Conservation (phyloP, 176 grass and related monocot species). For the Aegilops longissima region DNA sequence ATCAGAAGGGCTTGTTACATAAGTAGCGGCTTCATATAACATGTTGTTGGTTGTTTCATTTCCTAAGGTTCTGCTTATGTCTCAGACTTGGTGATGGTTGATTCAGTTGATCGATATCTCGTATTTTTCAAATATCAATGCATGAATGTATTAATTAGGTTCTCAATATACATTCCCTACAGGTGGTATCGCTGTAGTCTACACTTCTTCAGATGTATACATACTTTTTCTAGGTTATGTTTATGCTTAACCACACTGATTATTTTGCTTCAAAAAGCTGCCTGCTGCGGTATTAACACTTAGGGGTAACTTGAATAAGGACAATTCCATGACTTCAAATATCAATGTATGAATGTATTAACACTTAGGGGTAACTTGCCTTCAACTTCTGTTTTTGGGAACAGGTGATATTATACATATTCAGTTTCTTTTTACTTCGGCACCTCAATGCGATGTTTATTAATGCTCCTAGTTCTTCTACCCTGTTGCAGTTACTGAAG, state of each 20-base stretch:
- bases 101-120: not conserved
- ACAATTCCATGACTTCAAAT: not conserved
- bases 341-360: too few species aligned
- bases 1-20: not conserved
- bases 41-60: not conserved
- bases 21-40: not conserved
- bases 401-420: not conserved
- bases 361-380: not conserved
- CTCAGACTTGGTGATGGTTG: not conserved
- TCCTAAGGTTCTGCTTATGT: not conserved
- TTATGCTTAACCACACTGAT: not conserved
- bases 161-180: not conserved
- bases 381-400: not conserved
- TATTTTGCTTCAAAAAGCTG: not conserved
- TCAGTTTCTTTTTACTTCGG: not conserved
- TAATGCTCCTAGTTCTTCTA: slow-evolving; percentile 3
- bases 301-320: not conserved
- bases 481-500: not conserved
- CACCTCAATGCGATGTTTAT: not conserved
- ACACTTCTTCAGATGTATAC: not conserved
- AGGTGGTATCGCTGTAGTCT: not conserved
- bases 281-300: not conserved
- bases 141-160: too few species aligned
- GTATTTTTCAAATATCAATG: not conserved
- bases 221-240: not conserved